Evolutionary conservation across 1,284 basidiomycete species (phyloP), one percentile per base, ranked within the genome.

Genomic region (Pholiota adiposa): DNA sequence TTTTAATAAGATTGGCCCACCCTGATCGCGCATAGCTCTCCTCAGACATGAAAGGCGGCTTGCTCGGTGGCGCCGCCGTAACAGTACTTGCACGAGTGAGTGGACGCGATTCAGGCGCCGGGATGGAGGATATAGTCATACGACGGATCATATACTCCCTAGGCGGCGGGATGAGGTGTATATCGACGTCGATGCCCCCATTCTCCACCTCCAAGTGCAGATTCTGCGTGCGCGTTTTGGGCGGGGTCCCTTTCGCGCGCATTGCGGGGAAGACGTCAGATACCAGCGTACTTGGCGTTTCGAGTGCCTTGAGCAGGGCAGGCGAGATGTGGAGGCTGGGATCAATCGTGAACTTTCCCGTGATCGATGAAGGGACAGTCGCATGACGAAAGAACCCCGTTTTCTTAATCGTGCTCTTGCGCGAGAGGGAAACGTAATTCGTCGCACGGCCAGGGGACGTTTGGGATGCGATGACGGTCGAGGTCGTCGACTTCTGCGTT

Each of bases 171-270:
- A 73, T 65, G 38, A 79, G 65, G 60, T 72, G 68, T 21, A 78
- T 68, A 51, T 75, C 70, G 1, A 75, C 74, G 50, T 79, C 72
- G 41, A 79, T 76, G 1, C 74, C 75, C 1, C 78, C 78, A 56
- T 77, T 75, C 60, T 78, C 75, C 14, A 75, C 76, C 49, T 75
- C 75, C 40, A 79, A 60, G 9, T 66, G 55, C 12, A 79, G 64
- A 58, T 79, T 79, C 59, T 75, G 72, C 23, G 64, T 54, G 25
- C 50, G 54, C 33, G 38, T 29, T 27, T 54, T 57, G 53, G 52
- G 51, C 19, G 27, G 33, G 9, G 49, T 16, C 25, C 34, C 53
- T 19, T 54, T 58, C 14, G 54, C 31, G 9, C 44, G 41, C 54
- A 55, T 55, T n/a, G 46, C 40, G 7, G 36, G 51, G 19, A 52